Evolutionary conservation across 73 alveolate species (phyloP), one percentile per base, ranked within the genome.

Genomic region (Breviolum minutum): DNA sequence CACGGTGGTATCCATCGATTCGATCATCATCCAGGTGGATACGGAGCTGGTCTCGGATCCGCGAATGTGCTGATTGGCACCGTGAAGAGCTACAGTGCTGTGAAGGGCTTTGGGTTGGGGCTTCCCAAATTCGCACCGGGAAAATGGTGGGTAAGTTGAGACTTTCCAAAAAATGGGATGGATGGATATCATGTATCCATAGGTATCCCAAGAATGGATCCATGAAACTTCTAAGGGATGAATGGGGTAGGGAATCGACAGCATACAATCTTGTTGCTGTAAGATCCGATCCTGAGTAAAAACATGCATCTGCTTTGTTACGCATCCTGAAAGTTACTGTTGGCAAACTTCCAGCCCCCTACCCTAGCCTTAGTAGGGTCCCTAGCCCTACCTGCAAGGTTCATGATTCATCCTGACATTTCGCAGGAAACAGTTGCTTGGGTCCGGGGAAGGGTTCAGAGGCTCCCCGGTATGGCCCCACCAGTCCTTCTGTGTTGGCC

Each of bases 81-180:
- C 40, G 98, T 92, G 22, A 92, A 92, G 90, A 92, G 98, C 82
- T 92, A 92, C 90, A 73, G 91, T 14, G 79, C 98, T 68, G 98
- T 92, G 69, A 92, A 92, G 87, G 98, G 98, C 91, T 92, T 92
- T 17, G 98, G 98, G 98, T 90, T 27, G n/a, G 81, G 80, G 63
- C 14, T 73, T 16, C 30, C 87, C 54, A 40, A 40, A n/a, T n/a
- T n/a, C 8, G 77, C 0, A 22, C 8, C 77, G 6, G 54, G 54
- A 3, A 40, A 40, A 40, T 40, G 54, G 54, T 40, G 54, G 3
- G 77, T 2, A 22, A 68, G 24, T 62, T 11, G 85, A 19, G 85
- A 26, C 86, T 11, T 77, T 5, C 30, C 24, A 9, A 63, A 14
- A 61, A 9, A 27, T 9, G 63, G 61, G 1, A 76, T 20, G 63